Conservation (phyloP, 345 rosid genomes). For the Balakata baccata region DNA sequence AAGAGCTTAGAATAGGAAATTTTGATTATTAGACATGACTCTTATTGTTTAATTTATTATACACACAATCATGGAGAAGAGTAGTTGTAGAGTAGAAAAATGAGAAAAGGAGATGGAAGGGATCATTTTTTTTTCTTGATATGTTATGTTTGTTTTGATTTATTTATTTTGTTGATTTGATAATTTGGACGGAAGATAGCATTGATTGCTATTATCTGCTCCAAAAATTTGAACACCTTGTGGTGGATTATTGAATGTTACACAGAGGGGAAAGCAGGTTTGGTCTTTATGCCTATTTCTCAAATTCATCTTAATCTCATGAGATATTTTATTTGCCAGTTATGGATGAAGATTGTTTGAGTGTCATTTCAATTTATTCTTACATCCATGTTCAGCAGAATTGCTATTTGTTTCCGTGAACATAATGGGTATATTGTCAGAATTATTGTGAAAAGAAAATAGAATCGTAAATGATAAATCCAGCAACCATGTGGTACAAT, state of each 20-base stretch:
- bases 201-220: conserved; percentile 16
- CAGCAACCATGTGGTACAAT: conserved; percentile 10
- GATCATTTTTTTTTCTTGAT: conserved; percentile 14
- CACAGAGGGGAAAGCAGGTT: conserved; percentile 7
- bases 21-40: conserved; percentile 21
- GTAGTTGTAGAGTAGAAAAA: conserved; percentile 15
- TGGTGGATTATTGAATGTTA: conserved; percentile 19
- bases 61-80: conserved; percentile 23
- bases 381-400: neutral
- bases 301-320: no score
- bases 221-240: conserved; percentile 7
- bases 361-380: neutral
- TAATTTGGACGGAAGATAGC: conserved; percentile 18
- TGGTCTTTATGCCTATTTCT: neutral
- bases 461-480: conserved; percentile 17
- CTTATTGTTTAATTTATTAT: conserved; percentile 29
- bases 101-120: neutral
- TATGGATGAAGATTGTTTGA: neutral
- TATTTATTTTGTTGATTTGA: conserved; percentile 23
- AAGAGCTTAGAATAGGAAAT: conserved; percentile 24
- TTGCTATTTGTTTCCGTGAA: neutral
- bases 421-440: neutral
- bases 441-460: neutral
- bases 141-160: conserved; percentile 28
- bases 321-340: neutral